These are phyloP conservation scores for Suillus discolor DNA, from an alignment of 768 basidiomycete genomes.

Conservation along the genomic window DNA sequence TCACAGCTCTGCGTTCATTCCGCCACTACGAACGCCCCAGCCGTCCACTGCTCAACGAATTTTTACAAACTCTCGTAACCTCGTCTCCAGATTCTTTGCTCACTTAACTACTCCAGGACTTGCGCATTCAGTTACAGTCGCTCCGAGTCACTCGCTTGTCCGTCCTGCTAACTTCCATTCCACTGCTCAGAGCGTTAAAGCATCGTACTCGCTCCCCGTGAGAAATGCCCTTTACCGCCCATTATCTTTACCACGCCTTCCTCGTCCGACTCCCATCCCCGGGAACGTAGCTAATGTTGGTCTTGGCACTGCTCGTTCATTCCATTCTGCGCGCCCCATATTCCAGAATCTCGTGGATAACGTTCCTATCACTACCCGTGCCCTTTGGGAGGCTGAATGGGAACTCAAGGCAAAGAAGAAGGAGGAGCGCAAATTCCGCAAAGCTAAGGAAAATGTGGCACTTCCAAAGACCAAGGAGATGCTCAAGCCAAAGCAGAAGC, in stretches of 20 bases:
- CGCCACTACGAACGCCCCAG: conserved; percentile 34
- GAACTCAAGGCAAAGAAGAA: conserved; percentile 58
- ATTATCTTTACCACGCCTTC: conserved; percentile 52
- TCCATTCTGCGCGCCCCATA: conserved; percentile 70
- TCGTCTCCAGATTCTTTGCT: conserved; percentile 57
- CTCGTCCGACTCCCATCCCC: conserved; percentile 54
- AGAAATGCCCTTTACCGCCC: conserved; percentile 53
- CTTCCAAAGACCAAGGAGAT: conserved; percentile 28
- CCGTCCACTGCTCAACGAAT: conserved; percentile 44
- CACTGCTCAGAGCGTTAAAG: conserved; percentile 45
- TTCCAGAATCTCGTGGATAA: conserved; percentile 83
- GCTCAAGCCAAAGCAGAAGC: conserved; percentile 26
- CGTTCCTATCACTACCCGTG: conserved; percentile 74
- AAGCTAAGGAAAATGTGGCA: conserved; percentile 22
- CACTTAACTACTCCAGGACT: conserved; percentile 60
- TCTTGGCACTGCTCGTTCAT: conserved; percentile 74
- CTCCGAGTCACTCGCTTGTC: conserved; percentile 13
- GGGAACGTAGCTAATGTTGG: conserved; percentile 66
- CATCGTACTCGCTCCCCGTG: conserved; percentile 57
- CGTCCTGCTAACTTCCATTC: conserved; percentile 22
- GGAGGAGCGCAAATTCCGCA: conserved; percentile 26
- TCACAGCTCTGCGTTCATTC: conserved; percentile 46
- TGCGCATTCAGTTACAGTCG: conserved; percentile 26
- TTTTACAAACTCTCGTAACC: conserved; percentile 53
- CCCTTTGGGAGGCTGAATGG: conserved; percentile 75